These are phyloP conservation scores for Saccharomycopsis hybrid DNA, from an alignment of 1,139 yeast species.

Conservation along the genomic window DNA sequence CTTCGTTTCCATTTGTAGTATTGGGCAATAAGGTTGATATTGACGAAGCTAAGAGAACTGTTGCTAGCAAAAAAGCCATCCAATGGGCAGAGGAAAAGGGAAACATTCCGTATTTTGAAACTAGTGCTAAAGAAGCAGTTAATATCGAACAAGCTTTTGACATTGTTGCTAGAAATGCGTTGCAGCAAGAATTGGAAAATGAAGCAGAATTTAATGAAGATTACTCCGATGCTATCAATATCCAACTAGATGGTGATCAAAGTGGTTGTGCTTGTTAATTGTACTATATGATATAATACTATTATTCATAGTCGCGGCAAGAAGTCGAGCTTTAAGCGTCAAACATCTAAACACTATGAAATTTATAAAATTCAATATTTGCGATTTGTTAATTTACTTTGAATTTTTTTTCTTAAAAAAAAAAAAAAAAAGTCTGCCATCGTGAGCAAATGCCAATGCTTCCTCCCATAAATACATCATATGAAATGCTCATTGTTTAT, in stretches of 20 bases:
- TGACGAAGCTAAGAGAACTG: slow-evolving; percentile 83
- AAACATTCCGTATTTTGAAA: slow-evolving; percentile 86
- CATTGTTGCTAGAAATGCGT: slow-evolving; percentile 90
- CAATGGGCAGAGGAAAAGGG: slow-evolving; percentile 83
- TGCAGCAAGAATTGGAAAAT: slow-evolving; percentile 83
- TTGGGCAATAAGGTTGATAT: slow-evolving; percentile 94
- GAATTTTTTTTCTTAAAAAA: no score
- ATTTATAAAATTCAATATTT: no score
- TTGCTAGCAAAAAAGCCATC: slow-evolving; percentile 77
- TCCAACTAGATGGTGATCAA: slow-evolving; percentile 79
- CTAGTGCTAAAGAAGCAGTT: slow-evolving; percentile 90
- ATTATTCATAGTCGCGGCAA: no score
- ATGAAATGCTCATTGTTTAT: no score
- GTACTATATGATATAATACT: no score
- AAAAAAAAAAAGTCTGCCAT: no score
- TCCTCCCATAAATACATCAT: no score
- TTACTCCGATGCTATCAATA: slow-evolving; percentile 92
- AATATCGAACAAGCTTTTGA: slow-evolving; percentile 95
- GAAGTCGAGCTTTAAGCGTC: no score
- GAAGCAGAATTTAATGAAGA: slow-evolving; percentile 87
- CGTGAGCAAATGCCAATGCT: no score
- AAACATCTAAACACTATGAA: no score
- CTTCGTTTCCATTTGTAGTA: slow-evolving; percentile 89
- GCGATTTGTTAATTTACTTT: no score
- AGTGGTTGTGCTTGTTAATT: slow-evolving; percentile 68